A percentile compares a stretch with the other conserved stretches of the same genome.
phyloP scores from a whole-genome alignment of 495 filamentous ascomycete genomes.

The Daldinia grandis region DNA sequence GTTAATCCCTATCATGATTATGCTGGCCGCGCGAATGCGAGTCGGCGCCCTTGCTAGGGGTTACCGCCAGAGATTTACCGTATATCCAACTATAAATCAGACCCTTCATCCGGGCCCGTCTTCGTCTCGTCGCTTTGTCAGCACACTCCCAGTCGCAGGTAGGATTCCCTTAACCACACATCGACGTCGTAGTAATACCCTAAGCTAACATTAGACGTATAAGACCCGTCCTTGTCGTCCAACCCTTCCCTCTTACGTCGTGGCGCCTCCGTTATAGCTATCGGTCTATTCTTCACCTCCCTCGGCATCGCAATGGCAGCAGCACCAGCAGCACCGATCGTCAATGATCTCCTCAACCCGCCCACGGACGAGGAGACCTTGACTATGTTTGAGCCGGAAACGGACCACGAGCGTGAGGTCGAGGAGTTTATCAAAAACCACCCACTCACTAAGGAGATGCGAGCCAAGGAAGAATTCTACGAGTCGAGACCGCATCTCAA shows the following conservation, averaged over 20 bases:
- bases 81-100: slow-evolving; percentile 32
- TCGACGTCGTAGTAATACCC: neutral
- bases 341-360: slow-evolving; percentile 57
- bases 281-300: slow-evolving; percentile 57
- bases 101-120: slow-evolving; percentile 15
- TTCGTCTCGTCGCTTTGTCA: slow-evolving; percentile 31
- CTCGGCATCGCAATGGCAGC: slow-evolving; percentile 64
- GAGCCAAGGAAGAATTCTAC: slow-evolving; percentile 69
- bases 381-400: slow-evolving; percentile 68
- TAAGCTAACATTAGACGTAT: slow-evolving; percentile 9
- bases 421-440: slow-evolving; percentile 79
- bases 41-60: slow-evolving; percentile 24
- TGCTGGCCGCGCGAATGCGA: slow-evolving; percentile 29
- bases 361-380: slow-evolving; percentile 79
- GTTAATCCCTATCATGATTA: slow-evolving; percentile 19
- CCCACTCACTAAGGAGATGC: slow-evolving; percentile 72
- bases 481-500: slow-evolving; percentile 89
- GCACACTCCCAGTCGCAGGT: slow-evolving; percentile 37
- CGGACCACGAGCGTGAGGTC: slow-evolving; percentile 67
- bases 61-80: slow-evolving; percentile 20
- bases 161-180: slow-evolving; percentile 3
- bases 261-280: slow-evolving; percentile 38
- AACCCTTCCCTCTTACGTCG: slow-evolving; percentile 37
- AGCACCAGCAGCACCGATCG: slow-evolving; percentile 55
- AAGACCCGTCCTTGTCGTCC: slow-evolving; percentile 7